phyloP scores from a whole-genome alignment of 345 rosid genomes.

The Hibiscus trionum region DNA sequence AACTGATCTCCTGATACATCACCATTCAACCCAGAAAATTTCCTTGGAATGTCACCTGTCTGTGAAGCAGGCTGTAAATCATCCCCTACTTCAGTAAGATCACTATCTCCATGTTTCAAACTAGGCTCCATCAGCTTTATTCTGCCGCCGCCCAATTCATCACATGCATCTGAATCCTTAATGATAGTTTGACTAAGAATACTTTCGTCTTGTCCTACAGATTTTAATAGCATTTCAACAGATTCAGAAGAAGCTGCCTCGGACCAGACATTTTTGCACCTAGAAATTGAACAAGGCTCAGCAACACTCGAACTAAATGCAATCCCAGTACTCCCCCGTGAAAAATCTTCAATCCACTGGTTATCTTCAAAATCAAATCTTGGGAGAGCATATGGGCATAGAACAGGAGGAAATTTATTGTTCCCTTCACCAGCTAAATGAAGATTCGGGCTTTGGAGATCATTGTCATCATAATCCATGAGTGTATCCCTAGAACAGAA shows the following conservation, averaged over 20 bases:
- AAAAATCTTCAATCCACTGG: constrained; percentile 93
- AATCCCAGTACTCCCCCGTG: constrained; percentile 54
- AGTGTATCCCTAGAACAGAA: constrained; percentile 50
- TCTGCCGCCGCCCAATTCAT: constrained; percentile 62
- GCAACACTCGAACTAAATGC: constrained; percentile 74
- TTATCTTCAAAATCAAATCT: constrained; percentile 88
- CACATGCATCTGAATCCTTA: constrained; percentile 55
- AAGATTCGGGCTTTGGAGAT: constrained; percentile 89
- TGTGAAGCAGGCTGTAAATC: constrained; percentile 25
- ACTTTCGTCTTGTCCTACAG: constrained; percentile 84
- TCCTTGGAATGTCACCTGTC: constrained; percentile 27
- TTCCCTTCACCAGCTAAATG: constrained; percentile 84
- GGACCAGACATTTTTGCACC: constrained; percentile 96
- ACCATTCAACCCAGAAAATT: constrained; percentile 27
- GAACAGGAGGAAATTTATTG: constrained; percentile 59
- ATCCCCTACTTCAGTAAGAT: constrained; percentile 31
- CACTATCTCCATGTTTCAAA: constrained; percentile 31
- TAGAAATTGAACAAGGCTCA: constrained; percentile 68
- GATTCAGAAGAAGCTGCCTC: constrained; percentile 89
- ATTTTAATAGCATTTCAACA: constrained; percentile 91
- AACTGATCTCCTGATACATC: constrained; percentile 31
- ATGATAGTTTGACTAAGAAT: constrained; percentile 34
- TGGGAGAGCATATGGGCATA: constrained; percentile 66
- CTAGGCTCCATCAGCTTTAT: constrained; percentile 64
- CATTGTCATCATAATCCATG: constrained; percentile 99